Conservation (phyloP, 2,329 filamentous ascomycete genomes). For the Apiospora arundinis region DNA sequence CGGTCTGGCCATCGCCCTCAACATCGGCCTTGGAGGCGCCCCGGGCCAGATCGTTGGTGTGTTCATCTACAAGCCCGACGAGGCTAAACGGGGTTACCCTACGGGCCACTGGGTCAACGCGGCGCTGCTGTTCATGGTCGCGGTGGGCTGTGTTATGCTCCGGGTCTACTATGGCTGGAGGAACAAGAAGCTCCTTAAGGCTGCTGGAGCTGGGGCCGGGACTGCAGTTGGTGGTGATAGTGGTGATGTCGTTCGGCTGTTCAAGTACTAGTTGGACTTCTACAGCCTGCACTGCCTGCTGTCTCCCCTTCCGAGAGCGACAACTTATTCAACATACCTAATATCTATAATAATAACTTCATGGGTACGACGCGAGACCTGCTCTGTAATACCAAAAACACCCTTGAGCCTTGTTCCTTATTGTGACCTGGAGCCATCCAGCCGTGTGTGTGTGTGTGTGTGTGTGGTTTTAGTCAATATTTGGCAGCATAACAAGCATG, state of each 20-base stretch:
- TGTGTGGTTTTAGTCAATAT: too few relatives aligned
- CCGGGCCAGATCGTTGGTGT: slow-evolving; percentile 74
- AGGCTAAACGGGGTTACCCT: slow-evolving; percentile 65
- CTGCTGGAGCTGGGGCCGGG: slow-evolving; percentile 39
- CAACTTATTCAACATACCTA: neutral
- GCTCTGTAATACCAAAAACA: too few relatives aligned
- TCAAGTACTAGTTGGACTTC: slow-evolving; percentile 40
- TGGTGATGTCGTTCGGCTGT: slow-evolving; percentile 38
- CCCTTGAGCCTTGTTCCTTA: too few relatives aligned
- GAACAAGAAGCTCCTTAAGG: slow-evolving; percentile 44
- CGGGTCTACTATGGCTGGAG: slow-evolving; percentile 60
- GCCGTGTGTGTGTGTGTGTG: too few relatives aligned
- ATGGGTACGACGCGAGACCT: too few relatives aligned
- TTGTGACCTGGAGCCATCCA: too few relatives aligned
- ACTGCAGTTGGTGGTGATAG: neutral
- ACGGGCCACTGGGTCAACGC: slow-evolving; percentile 74
- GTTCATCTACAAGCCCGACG: slow-evolving; percentile 72
- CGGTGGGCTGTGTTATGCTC: slow-evolving; percentile 56
- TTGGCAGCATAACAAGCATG: too few relatives aligned
- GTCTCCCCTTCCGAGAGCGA: neutral
- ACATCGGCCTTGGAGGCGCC: slow-evolving; percentile 68
- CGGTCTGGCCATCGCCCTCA: slow-evolving; percentile 72
- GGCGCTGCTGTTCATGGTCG: slow-evolving; percentile 64
- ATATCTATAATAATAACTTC: neutral
- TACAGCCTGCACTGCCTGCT: neutral